These are phyloP conservation scores for Umbelopsis ramanniana DNA, from an alignment of 192 early-diverging fungal species.

Conservation along the genomic window DNA sequence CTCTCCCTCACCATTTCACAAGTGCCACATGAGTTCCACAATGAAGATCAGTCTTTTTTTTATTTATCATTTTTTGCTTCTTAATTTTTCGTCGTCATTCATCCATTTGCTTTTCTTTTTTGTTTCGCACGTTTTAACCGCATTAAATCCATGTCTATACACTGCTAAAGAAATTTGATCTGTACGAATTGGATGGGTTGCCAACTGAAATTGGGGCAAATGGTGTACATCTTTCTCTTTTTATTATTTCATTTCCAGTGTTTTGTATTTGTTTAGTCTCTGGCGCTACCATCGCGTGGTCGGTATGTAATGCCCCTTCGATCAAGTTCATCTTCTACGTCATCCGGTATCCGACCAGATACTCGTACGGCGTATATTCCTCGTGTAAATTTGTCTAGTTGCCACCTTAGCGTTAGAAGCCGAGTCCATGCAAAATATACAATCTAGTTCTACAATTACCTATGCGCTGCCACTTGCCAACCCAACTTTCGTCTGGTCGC, in stretches of 20 bases:
- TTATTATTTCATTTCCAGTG: neutral
- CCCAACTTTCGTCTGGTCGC: slow-evolving; percentile 77
- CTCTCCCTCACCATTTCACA: neutral
- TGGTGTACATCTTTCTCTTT: neutral
- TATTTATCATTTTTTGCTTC: neutral
- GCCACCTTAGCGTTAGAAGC: neutral
- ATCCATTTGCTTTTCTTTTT: neutral
- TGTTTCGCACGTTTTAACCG: neutral
- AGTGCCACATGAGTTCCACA: no score
- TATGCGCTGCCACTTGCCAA: slow-evolving; percentile 72
- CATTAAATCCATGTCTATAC: neutral
- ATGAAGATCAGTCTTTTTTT: neutral
- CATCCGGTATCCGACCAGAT: slow-evolving; percentile 72
- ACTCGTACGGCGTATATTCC: slow-evolving; percentile 82
- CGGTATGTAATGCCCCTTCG: slow-evolving; percentile 70
- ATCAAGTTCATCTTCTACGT: slow-evolving; percentile 73
- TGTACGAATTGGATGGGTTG: no score
- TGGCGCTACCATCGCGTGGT: slow-evolving; percentile 64
- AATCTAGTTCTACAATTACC: slow-evolving; percentile 40
- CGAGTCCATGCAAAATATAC: slow-evolving; percentile 15
- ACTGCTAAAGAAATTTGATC: neutral
- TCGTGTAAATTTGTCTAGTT: slow-evolving; percentile 59
- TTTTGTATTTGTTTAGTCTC: slow-evolving; percentile 32
- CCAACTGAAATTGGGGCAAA: no score
- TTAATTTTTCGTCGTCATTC: neutral